phyloP scores from a whole-genome alignment of 2,329 filamentous ascomycete genomes.

The Cadophora malorum region DNA sequence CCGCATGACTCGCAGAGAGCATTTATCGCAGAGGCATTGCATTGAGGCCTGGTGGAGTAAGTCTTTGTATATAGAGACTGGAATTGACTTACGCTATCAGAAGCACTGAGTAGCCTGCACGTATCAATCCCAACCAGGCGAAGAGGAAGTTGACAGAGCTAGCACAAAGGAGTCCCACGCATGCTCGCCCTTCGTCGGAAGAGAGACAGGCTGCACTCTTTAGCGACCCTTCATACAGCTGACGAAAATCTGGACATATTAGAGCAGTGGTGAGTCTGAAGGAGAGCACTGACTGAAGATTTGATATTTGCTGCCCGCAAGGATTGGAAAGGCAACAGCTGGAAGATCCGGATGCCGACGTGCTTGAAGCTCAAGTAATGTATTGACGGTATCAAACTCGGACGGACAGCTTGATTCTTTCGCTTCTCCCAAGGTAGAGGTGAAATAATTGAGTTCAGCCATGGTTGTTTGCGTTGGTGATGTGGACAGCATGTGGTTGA shows the following conservation, averaged over 20 bases:
- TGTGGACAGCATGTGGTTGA: too few species aligned
- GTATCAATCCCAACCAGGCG: conserved; percentile 65
- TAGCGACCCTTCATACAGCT: conserved; percentile 16
- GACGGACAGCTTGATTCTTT: too few species aligned
- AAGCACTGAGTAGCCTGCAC: conserved; percentile 59
- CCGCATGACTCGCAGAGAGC: conserved; percentile 58
- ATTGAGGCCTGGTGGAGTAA: conserved; percentile 51
- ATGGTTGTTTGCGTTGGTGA: too few species aligned
- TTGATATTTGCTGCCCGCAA: neutral
- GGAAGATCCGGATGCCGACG: conserved; percentile 47
- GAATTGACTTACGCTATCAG: conserved; percentile 57
- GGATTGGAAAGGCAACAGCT: conserved; percentile 57
- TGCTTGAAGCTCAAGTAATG: conserved; percentile 53
- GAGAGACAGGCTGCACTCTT: neutral
- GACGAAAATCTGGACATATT: conserved; percentile 11
- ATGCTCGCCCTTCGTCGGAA: neutral
- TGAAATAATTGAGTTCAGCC: too few species aligned
- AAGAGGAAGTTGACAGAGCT: conserved; percentile 65
- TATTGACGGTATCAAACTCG: too few species aligned
- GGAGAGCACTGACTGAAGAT: neutral
- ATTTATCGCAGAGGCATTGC: conserved; percentile 53
- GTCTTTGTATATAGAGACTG: conserved; percentile 12
- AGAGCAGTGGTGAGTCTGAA: neutral
- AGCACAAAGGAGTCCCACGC: conserved; percentile 60
- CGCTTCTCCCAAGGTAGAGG: too few species aligned